phyloP scores from a whole-genome alignment of 1,284 basidiomycete species.

The Coniophora puteana region DNA sequence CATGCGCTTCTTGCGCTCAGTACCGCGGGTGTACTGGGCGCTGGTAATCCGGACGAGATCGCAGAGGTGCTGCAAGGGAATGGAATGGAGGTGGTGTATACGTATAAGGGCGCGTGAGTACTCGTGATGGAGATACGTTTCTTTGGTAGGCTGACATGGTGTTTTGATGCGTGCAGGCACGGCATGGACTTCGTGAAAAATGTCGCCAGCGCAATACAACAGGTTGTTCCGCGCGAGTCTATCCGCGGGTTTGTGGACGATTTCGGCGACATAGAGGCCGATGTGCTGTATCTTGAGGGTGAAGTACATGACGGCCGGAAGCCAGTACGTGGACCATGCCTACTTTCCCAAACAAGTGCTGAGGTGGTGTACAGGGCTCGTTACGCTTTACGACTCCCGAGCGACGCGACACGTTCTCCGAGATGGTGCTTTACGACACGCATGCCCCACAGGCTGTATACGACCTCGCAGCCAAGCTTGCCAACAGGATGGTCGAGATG shows the following conservation, averaged over 20 bases:
- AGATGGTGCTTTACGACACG: conserved; percentile 33
- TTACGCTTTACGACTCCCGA: conserved; percentile 35
- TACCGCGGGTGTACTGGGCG: no score
- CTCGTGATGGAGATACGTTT: neutral
- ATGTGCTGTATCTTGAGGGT: conserved; percentile 37
- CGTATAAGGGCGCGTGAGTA: conserved; percentile 34
- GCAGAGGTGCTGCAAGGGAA: conserved; percentile 29
- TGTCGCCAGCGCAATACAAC: conserved; percentile 31
- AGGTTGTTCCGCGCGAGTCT: conserved; percentile 28
- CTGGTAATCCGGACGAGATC: no score
- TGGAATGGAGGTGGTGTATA: conserved; percentile 34
- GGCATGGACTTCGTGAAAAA: conserved; percentile 38
- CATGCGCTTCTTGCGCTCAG: no score
- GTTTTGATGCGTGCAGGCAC: conserved; percentile 22
- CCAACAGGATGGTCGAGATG: conserved; percentile 29
- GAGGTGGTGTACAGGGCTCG: conserved; percentile 24
- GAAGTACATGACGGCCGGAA: conserved; percentile 38
- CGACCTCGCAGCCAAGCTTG: conserved; percentile 29
- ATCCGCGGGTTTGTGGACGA: conserved; percentile 39
- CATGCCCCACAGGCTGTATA: conserved; percentile 26
- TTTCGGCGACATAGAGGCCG: conserved; percentile 26
- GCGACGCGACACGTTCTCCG: conserved; percentile 29
- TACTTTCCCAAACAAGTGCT: neutral
- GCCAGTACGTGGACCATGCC: conserved; percentile 28
- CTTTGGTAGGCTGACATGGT: neutral